Base-by-base conservation (phyloP, 129 eudicot species). In the Apium graveolens region DNA sequence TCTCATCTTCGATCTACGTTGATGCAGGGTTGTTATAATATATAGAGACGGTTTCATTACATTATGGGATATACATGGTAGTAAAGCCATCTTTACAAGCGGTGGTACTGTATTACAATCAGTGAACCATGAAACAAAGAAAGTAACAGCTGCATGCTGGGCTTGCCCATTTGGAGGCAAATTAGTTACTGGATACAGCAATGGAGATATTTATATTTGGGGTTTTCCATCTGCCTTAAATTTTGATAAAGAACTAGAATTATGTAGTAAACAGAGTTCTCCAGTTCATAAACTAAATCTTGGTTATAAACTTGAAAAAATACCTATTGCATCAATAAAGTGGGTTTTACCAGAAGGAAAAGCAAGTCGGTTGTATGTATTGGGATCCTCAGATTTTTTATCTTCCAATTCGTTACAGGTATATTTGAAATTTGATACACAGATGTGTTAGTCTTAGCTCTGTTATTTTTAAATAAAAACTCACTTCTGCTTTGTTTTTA, bases 111-210 rank as follows among this genome's bases (percentile, higher is more conserved):
- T 78, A 5, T 74, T 90, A 46, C 92, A 88, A 53, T 78, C 96
- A 11, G 35, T 79, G 38, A 53, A 78, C 73, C 92, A 88, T 27
- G 99, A 96, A 79, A 75, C 86, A 42, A 96, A 89, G 80, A 89
- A 89, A 86, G 97, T 89, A 78, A 89, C 99, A 68, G 91, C 99
- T 82, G 97, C 97, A 74, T 90, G 93, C 73, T 96, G 97, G 97
- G 87, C 85, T 65, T 96, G 99, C 80, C 93, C 97, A 57, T 77
- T 77, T 82, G 99, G 99, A 81, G 90, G 95, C 84, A 96, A 90
- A 86, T 84, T 87, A 79, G 97, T 80, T 46, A 84, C 86, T 68
- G 99, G 99, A n/a, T 92, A 90, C 87, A 90, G 81, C 89, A 90
- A 85, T 78, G 99, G 99, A 60, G 99, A 96, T 78, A 88, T 96